phyloP scores from a whole-genome alignment of 306 rosid genomes.

The Aeschynomene evenia region DNA sequence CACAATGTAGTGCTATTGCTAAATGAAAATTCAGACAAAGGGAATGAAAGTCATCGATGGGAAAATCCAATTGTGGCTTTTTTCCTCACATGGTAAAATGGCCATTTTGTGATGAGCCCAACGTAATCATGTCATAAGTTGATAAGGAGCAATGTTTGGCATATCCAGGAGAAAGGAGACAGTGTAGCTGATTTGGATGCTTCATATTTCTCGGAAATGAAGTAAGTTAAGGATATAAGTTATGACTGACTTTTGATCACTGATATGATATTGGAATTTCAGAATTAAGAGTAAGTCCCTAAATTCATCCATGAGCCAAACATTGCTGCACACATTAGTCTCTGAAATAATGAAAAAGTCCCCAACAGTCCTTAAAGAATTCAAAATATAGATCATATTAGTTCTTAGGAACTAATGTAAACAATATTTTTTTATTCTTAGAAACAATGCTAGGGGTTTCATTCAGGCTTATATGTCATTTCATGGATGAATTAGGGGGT shows the following conservation, averaged over 20 bases:
- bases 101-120: conserved; percentile 40
- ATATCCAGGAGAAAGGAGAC: not conserved
- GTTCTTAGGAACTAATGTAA: not conserved
- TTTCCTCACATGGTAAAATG: conserved; percentile 12
- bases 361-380: not conserved
- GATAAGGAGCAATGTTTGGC: conserved; percentile 22
- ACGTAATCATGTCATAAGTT: conserved; percentile 14
- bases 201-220: conserved; percentile 8
- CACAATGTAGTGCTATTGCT: conserved; percentile 47
- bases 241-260: conserved; percentile 22
- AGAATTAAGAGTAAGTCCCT: not conserved
- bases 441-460: not conserved
- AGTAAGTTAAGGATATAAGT: conserved; percentile 25
- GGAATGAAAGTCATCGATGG: conserved; percentile 3
- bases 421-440: not conserved
- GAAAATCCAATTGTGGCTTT: not conserved
- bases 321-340: not conserved
- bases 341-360: not conserved
- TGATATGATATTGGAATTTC: conserved; percentile 17
- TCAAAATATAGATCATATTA: not conserved
- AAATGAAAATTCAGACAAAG: conserved; percentile 20
- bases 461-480: not conserved
- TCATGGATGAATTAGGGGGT: not conserved
- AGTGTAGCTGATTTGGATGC: conserved; percentile 22
- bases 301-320: not conserved